Base-by-base conservation (phyloP, 345 rosid species). In the Pistacia vera region DNA sequence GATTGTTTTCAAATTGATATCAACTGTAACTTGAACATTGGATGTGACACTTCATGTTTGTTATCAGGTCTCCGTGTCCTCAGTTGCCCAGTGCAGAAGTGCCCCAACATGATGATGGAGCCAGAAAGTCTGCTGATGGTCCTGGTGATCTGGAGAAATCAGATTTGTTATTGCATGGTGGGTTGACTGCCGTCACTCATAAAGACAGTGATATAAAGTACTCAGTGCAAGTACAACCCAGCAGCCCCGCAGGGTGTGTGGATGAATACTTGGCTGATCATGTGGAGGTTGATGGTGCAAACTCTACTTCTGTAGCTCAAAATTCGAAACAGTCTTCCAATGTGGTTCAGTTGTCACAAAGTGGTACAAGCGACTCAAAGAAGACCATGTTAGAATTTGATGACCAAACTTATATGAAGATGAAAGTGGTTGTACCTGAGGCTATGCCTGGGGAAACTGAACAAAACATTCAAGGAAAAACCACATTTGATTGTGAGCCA, bases 211-310 rank as follows among this genome's bases (percentile, higher is more conserved):
- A 70, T 77, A 55, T 25, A 28, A 75, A 64, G 62, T 79, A 68
- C 70, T 63, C 66, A 8, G 9, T 41, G 22, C 60, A 61, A 54
- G 83, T 70, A 22, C 87, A 83, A 52, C 76, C 73, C 25, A 70
- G 81, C 68, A 81, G 78, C 81, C 81, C 87, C 61, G 79, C 83
- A 6, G 79, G 74, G 16, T 78, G 82, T 68, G 73, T 78, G 65
- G 89, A 84, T 52, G 86, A 78, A 72, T 87, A 73, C 82, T 70
- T 85, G 72, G 78, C 86, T 4, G 87, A 86, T 54, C 84, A 84
- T 41, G 72, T 69, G 7, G 87, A 84, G 57, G 65, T 55, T 61
- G 88, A 80, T 63, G 72, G 81, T 56, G 73, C 76, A 64, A 79
- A 83, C 68, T 87, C 83, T 70, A 67, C 16, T n/a, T 61, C 64